Evolutionary conservation across 2,329 filamentous ascomycete species (phyloP).

Genomic region (Tolypocladium ovalisporum): DNA sequence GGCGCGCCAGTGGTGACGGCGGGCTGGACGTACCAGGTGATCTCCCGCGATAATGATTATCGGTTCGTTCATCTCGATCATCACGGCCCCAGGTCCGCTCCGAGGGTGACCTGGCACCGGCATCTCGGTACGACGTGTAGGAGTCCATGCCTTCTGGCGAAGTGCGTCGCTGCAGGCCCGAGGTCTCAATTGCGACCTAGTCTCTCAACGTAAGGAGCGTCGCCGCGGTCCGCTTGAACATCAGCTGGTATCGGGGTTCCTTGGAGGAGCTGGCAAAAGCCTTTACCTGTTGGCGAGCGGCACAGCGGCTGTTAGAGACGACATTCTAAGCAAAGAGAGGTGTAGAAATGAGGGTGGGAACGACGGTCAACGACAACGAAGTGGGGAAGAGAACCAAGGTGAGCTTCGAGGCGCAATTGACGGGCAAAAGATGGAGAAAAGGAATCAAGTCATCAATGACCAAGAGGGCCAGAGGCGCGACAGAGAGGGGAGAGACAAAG

Average conservation of each 20-base stretch:
- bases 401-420: conserved; percentile 1
- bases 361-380: background rate
- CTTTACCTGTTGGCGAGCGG: conserved; percentile 37
- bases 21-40: conserved; percentile 52
- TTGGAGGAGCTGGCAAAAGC: conserved; percentile 10
- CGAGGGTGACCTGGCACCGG: conserved; percentile 38
- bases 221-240: background rate
- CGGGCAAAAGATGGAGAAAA: conserved; percentile 6
- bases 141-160: conserved; percentile 36
- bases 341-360: conserved; percentile 7
- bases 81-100: conserved; percentile 45
- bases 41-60: conserved; percentile 44
- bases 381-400: background rate
- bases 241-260: conserved; percentile 2
- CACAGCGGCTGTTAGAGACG: conserved; percentile 46
- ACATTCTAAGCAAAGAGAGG: conserved; percentile 27
- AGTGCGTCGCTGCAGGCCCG: background rate
- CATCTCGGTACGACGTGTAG: conserved; percentile 41
- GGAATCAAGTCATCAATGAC: background rate
- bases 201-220: background rate
- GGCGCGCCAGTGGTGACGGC: background rate
- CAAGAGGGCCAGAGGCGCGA: conserved; percentile 6
- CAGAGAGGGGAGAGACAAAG: background rate
- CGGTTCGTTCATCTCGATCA: conserved; percentile 37
- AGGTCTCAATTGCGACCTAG: background rate